Evolutionary conservation across 768 basidiomycete genomes (phyloP).

Genomic region (Trametes maxima): DNA sequence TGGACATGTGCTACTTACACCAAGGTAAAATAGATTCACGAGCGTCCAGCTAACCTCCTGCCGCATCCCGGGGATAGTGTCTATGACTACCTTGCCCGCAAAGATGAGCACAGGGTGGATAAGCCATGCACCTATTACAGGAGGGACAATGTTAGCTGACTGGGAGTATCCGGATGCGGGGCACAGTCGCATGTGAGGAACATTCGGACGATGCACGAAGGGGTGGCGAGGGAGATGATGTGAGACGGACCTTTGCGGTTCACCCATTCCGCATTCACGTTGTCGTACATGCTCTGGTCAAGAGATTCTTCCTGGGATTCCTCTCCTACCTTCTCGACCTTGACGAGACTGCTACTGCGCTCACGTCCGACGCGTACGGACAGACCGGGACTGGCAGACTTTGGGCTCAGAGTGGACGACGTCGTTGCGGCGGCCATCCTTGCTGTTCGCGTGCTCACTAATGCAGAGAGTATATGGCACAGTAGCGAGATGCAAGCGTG

Average conservation of each 20-base stretch:
- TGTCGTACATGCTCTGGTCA: constrained; percentile 79
- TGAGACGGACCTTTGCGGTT: constrained; percentile 76
- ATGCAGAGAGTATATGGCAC: background rate
- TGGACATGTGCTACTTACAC: constrained; percentile 54
- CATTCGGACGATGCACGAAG: too few species aligned
- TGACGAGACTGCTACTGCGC: constrained; percentile 71
- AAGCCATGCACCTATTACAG: constrained; percentile 85
- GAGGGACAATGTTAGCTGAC: background rate
- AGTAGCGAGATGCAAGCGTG: background rate
- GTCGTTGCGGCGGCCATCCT: constrained; percentile 15
- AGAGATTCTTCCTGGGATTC: constrained; percentile 71
- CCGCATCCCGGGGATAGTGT: constrained; percentile 92
- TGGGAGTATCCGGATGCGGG: background rate
- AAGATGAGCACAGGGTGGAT: constrained; percentile 95
- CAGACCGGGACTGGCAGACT: constrained; percentile 22
- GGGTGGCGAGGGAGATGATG: background rate
- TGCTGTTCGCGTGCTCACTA: background rate
- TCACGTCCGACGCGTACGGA: constrained; percentile 29
- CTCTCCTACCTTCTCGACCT: constrained; percentile 81
- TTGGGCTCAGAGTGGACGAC: constrained; percentile 18
- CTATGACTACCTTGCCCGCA: constrained; percentile 88
- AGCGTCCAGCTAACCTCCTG: constrained; percentile 96
- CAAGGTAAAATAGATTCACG: constrained; percentile 87
- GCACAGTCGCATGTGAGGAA: too few species aligned
- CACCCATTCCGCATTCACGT: constrained; percentile 92